These are phyloP conservation scores for Salix arbutifolia DNA, from an alignment of 345 rosid species.

Conservation along the genomic window DNA sequence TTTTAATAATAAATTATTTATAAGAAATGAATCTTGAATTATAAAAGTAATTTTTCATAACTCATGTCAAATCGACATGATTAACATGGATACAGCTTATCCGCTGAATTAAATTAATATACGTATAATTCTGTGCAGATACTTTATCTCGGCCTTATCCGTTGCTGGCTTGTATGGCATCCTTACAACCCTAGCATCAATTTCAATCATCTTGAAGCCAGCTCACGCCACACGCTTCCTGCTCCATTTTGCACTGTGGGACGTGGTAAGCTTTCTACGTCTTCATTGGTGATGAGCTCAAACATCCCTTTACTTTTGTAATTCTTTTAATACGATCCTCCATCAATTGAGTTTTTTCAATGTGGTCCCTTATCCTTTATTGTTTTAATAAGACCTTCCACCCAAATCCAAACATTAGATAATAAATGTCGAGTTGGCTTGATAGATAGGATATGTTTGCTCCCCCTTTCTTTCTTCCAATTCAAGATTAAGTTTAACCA, in stretches of 20 bases:
- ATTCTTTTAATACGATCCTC: too few species aligned
- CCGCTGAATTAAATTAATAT: background rate
- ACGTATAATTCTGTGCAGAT: constrained; percentile 37
- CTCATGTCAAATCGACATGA: background rate
- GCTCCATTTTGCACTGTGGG: constrained; percentile 38
- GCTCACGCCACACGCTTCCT: constrained; percentile 28
- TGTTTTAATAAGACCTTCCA: too few species aligned
- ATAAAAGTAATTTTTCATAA: too few species aligned
- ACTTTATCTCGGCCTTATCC: constrained; percentile 53
- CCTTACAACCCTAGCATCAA: constrained; percentile 44
- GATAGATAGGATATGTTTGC: too few species aligned
- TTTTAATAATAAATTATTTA: too few species aligned
- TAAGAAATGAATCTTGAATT: too few species aligned
- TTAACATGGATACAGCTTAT: background rate
- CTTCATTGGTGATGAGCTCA: too few species aligned
- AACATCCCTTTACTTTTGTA: too few species aligned
- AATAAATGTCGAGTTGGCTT: too few species aligned
- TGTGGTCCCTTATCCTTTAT: too few species aligned
- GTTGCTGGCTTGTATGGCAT: constrained; percentile 60
- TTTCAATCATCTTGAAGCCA: constrained; percentile 41
- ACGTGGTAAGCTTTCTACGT: constrained; percentile 39
- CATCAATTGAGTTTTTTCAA: too few species aligned
- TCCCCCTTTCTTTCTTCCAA: background rate
- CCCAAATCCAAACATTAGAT: too few species aligned
- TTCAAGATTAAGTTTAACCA: background rate